Evolutionary conservation across 169 alveolate species (phyloP).

Genomic region (Cryptosporidium baileyi): DNA sequence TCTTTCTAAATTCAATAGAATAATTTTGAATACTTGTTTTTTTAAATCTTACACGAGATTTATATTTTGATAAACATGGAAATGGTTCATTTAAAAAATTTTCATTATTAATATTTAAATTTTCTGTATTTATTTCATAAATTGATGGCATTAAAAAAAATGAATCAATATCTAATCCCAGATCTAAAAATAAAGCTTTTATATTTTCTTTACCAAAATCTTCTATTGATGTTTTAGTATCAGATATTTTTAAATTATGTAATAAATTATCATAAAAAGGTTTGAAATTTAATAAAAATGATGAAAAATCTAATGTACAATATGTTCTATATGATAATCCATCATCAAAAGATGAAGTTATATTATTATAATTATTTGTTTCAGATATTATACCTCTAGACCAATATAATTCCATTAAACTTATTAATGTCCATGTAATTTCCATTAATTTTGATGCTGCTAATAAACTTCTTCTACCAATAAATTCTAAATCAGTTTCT

Average conservation of each 20-base stretch:
- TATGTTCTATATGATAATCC: slow-evolving; percentile 18
- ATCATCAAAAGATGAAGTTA: not conserved
- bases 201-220: not conserved
- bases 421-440: not conserved
- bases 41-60: not conserved
- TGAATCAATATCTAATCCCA: not conserved
- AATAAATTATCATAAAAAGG: not conserved
- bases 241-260: not conserved
- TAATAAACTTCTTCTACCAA: not conserved
- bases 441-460: not conserved
- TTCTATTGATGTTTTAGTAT: not conserved
- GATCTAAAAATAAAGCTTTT: not conserved
- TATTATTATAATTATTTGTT: not conserved
- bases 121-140: not conserved
- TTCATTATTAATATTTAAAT: not conserved
- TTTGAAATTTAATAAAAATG: slow-evolving; percentile 19
- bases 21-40: not conserved
- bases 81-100: not conserved
- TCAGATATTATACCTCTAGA: slow-evolving; percentile 10
- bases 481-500: no score
- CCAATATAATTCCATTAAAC: slow-evolving; percentile 47
- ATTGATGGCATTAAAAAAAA: not conserved
- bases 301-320: not conserved
- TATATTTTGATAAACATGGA: slow-evolving; percentile 25
- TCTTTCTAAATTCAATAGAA: not conserved